Base-by-base conservation (phyloP, 2,329 filamentous ascomycete species). In the Akanthomyces lecanii region DNA sequence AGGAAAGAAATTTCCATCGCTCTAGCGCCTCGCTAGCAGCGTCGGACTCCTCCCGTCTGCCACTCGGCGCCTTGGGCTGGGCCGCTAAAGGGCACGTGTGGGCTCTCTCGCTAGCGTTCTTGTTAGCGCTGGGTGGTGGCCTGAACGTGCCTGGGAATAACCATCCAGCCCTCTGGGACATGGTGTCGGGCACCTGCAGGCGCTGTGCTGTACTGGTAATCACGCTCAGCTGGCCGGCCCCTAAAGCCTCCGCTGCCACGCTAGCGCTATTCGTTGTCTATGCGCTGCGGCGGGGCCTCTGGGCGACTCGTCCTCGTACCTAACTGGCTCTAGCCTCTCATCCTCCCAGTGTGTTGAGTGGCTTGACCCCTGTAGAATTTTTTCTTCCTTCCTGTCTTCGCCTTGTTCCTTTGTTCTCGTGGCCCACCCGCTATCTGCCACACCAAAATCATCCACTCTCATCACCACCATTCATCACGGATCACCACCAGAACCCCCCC, bases 61-160 rank as follows among this genome's bases (percentile, higher is more conserved):
- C 44, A 47, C 44, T 23, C 44, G 23, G 44, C n/a, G 44, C 44
- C 44, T 1, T 23, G 44, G 4, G 5, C 8, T 1, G 28, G 33
- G 55, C 42, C 55, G 28, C 45, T 51, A 60, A 58, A 48, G 38
- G 38, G 55, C 42, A 48, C 55, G 44, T 48, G 55, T 48, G 42
- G 21, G 48, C 38, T 40, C 14, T 14, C 12, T 16, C 42, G 42
- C 18, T 45, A 45, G 42, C 42, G 16, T 16, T 21, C 16, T 8
- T 10, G 33, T 23, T 45, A 21, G 42, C 42, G 42, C 42, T 45
- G 5, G 42, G 21, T 36, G 50, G 30, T 23, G 33, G 28, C 30
- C 28, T 52, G 30, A 18, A 30, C 28, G 28, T 30, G 28, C 28
- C 28, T 52, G 30, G 30, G n/a, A 38, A 36, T 36, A n/a, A 45